These are phyloP conservation scores for Nymphaea colorata DNA, from an alignment of 164 flowering plant genomes.

Conservation along the genomic window DNA sequence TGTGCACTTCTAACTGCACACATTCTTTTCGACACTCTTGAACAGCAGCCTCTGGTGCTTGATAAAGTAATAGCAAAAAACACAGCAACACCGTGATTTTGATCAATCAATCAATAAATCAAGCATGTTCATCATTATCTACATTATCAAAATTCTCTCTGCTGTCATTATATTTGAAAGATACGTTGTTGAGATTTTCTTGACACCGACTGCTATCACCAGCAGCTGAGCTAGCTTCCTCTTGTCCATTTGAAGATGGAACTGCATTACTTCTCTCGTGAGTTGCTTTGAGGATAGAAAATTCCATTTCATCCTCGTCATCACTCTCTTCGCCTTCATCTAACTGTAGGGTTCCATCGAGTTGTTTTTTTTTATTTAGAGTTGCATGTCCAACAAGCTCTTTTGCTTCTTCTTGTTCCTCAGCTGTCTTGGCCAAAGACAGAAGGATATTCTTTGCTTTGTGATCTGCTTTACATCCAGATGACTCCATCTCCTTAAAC, in stretches of 20 bases:
- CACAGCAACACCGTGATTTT: not conserved
- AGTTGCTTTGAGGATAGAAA: not conserved
- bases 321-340: conserved; percentile 16
- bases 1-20: not conserved
- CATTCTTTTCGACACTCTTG: not conserved
- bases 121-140: conserved; percentile 1
- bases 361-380: conserved; percentile 3
- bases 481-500: conserved; percentile 74
- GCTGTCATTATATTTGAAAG: not conserved
- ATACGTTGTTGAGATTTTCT: not conserved
- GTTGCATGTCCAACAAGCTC: conserved; percentile 32
- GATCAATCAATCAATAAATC: not conserved
- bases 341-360: conserved; percentile 9
- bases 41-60: not conserved
- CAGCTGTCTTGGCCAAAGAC: conserved; percentile 59
- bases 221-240: not conserved
- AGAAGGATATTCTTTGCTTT: conserved; percentile 85
- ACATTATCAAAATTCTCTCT: not conserved
- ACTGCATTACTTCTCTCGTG: not conserved
- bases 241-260: conserved; percentile 5
- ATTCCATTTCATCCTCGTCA: conserved; percentile 10
- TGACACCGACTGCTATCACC: not conserved
- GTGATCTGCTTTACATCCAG: conserved; percentile 64
- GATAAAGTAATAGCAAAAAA: not conserved
- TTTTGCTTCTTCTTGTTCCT: conserved; percentile 57